Base-by-base conservation (phyloP, 768 basidiomycete genomes). In the Tricholoma hemisulphureum region DNA sequence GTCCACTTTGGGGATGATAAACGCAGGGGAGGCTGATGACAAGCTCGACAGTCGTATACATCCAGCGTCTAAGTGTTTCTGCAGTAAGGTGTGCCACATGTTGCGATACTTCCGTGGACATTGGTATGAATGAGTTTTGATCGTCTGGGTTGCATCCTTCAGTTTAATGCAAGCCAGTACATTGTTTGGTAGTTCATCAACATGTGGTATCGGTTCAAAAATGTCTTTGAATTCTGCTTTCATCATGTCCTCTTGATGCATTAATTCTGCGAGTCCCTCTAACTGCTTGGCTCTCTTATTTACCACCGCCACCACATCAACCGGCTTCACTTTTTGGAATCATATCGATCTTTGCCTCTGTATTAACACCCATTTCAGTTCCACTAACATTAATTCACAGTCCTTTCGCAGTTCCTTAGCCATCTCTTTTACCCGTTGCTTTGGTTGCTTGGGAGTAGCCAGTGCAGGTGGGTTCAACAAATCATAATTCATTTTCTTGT, bases 121-220 rank as follows among this genome's bases (percentile, higher is more conserved):
- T 14, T 35, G 34, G 34, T 35, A 35, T 8, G 34, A 35, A 3
- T 13, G 6, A 7, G 34, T 35, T 14, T 35, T 35, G 3, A 35
- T 35, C 13, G 34, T 35, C 13, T 35, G 34, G 3, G 34, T 8
- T 7, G 13, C 34, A 35, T 35, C 34, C 34, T 35, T 35, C 13
- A 35, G 13, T 14, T 35, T 35, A 14, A 35, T 35, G 13, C 13
- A 14, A 3, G 34, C 34, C 34, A 35, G 13, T 7, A 35, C 34
- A 35, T 35, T 13, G 7, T 3, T 35, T 8, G 34, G 34, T 13
- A 35, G 14, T 7, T 35, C 13, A 3, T 35, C n/a, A n/a, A n/a
- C n/a, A n/a, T n/a, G n/a, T n/a, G n/a, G 29, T 31, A 77, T 70
- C 0, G 56, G 52, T 4, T 62, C 64, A 43, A 76, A 76, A 0